Base-by-base conservation (phyloP, 441 rosid genomes). In the Gossypium gossypioides region DNA sequence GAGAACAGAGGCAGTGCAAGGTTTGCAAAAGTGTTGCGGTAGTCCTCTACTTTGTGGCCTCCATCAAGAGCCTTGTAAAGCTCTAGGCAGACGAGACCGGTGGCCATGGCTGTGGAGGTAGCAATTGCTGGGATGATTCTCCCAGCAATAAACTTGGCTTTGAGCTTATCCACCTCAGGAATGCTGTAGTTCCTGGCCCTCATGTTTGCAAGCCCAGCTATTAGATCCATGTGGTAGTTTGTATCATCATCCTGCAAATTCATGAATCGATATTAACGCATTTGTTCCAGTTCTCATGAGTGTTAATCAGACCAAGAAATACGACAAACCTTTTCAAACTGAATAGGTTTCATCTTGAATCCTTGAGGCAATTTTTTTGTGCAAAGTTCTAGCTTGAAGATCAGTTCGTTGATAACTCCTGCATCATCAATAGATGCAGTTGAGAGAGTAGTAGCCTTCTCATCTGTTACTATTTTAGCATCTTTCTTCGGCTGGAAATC, bases 81-180 rank as follows among this genome's bases (percentile, higher is more conserved):
- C 86, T 96, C 99, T 24, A 96, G 84, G 80, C 99, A 93, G 52
- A 96, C 98, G 1, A 93, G 87, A 55, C 99, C 99, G 0, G 99
- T 93, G 18, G 98, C 99, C 97, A 96, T 85, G 5, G 99, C 98
- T 0, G 98, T 96, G 56, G 97, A 81, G 4, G 99, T 96, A 40
- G 98, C 99, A 21, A 96, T 96, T 2, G 98, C 99, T 1, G 99
- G 99, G 55, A 96, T 91, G 77, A 93, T 93, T 80, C 99, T 89
- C 74, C 99, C 99, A 0, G 97, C 99, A 51, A 96, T 96, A 67
- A 96, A 91, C 81, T 96, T 96, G 65, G 99, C 99, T 72, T 96
- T 96, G 50, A 93, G 88, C 80, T 93, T 96, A 84, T 96, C 98
- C 0, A 96, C 97, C 77, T 96, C 99, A 0, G 97, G 96, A 70